A percentile compares a stretch with the other conserved stretches of the same genome.
Evolutionary conservation across 139 green algal species (phyloP).

Genomic region (Tetraselmis chui): DNA sequence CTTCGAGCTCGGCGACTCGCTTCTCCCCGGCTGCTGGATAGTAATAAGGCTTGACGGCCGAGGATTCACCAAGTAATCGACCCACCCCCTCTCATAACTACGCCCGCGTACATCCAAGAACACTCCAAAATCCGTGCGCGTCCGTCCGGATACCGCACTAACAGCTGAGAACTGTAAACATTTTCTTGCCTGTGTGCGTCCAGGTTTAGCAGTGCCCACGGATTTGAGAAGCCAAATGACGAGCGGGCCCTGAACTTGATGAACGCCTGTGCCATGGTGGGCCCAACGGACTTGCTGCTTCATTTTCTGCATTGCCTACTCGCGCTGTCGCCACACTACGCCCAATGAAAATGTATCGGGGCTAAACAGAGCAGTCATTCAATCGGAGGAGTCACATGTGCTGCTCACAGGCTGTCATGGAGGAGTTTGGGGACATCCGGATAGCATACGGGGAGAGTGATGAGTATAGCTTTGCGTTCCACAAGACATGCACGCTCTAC

Average conservation of each 20-base stretch:
- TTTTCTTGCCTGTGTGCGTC: neutral
- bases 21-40: constrained; percentile 77
- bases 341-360: no score
- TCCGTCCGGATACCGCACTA: no score
- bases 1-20: constrained; percentile 64
- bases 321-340: no score
- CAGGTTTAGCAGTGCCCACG: constrained; percentile 71
- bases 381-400: no score
- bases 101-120: no score
- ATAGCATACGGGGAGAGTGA: constrained; percentile 81
- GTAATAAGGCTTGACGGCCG: constrained; percentile 81
- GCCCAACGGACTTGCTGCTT: no score
- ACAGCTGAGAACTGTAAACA: no score
- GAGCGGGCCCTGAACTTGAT: constrained; percentile 68
- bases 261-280: constrained; percentile 54
- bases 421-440: constrained; percentile 62
- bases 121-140: no score
- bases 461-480: constrained; percentile 84
- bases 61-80: constrained; percentile 77
- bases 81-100: no score
- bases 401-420: constrained; percentile 47
- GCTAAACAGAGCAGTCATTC: no score
- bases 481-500: constrained; percentile 53
- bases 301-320: no score
- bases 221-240: constrained; percentile 83